Evolutionary conservation across 208 protist genomes (phyloP), one percentile per base, ranked within the genome.

Genomic region (Trypanosoma lewisi): DNA sequence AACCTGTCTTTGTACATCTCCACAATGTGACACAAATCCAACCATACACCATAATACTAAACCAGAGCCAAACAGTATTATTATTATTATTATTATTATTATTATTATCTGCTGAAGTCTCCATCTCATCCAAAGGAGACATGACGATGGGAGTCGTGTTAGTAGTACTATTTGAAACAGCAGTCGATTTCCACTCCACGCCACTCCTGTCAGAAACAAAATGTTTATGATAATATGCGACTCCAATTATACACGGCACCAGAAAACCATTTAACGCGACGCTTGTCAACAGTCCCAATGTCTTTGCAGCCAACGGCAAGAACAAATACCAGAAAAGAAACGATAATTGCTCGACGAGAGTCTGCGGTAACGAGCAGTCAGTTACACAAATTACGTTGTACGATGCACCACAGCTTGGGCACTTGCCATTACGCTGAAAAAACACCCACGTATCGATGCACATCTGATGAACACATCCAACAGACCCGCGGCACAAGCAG

Each of bases 361-460:
- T 50, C 59, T 67, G 39, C 34, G 64, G 37, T 50, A 72, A 31
- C 0, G 69, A 30, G 21, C 48, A 52, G 2, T 44, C 16, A 48
- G 19, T 57, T 9, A 14, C 72, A 41, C 79, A 78, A 30, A 71
- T 53, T 14, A 86, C 52, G 12, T 67, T 75, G 54, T 93, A 93
- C 2, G 37, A 11, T 0, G 70, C 70, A 44, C 72, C 68, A 47
- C 86, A 93, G 63, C 73, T 88, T 23, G 63, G 66, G 60, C 86
- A 93, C 14, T 44, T 37, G 23, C 52, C 60, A 49, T 80, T 77
- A 57, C 60, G 63, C 45, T 82, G 63, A 17, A 75, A 62, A 30
- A 89, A 76, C 19, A 93, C 78, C 83, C 86, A 93, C 9, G 70
- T 28, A 55, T 87, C 72, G 36, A 93, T 87, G 55, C 86, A 93